These are phyloP conservation scores for Amaranthus hypochondriacus DNA, from an alignment of 148 eudicot species.

Conservation along the genomic window DNA sequence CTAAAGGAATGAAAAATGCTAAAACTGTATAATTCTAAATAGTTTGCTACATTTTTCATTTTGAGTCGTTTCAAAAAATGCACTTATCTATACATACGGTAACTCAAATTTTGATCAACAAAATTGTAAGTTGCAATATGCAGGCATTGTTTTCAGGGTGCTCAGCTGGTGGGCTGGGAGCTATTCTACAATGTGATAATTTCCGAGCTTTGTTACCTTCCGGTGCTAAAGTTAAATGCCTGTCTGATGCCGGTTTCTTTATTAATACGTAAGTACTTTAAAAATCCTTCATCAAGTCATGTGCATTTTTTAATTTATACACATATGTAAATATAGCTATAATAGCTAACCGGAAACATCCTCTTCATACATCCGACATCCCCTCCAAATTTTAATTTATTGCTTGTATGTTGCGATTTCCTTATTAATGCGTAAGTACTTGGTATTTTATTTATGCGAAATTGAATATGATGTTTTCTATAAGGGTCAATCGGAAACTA, in stretches of 20 bases:
- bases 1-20: slow-evolving; percentile 84
- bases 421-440: no score
- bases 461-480: no score
- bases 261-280: slow-evolving; percentile 55
- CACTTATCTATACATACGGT: no score
- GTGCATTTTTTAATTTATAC: no score
- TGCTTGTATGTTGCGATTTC: no score
- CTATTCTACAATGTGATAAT: slow-evolving; percentile 77
- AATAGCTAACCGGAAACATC: no score
- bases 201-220: slow-evolving; percentile 65
- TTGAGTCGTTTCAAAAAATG: neutral
- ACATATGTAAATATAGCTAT: no score
- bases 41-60: neutral
- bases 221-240: slow-evolving; percentile 73
- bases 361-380: no score
- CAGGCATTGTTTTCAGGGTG: slow-evolving; percentile 81
- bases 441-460: no score
- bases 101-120: neutral
- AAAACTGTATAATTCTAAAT: slow-evolving; percentile 39
- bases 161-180: slow-evolving; percentile 91
- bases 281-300: neutral
- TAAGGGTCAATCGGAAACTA: no score
- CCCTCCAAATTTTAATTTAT: no score
- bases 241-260: slow-evolving; percentile 92
- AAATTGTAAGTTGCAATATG: neutral